Base-by-base conservation (phyloP, 768 basidiomycete species). In the Pleurotus platypus region DNA sequence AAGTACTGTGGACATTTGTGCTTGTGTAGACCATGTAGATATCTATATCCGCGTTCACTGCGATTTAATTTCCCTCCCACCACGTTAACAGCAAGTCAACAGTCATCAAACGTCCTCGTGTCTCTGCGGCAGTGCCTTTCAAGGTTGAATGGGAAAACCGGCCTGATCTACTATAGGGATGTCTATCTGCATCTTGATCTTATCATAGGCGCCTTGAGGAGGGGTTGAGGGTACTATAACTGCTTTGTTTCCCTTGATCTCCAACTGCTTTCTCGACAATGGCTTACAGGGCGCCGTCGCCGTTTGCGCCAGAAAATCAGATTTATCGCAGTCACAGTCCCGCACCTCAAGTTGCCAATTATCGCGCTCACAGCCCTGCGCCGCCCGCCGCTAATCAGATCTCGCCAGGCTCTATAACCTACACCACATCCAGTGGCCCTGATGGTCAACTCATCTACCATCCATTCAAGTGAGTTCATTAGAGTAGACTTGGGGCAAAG, bases 381-480 rank as follows among this genome's bases (percentile, higher is more conserved):
- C 51, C 30, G 8, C 30, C 51, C 4, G n/a, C 22, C 51, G 42
- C 13, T 24, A 54, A 54, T 43, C 78, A 82, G 67, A 84, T 89
- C 56, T 72, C 76, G 37, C 79, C 87, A 35, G 89, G 88, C n/a
- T 72, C 87, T 38, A 76, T 87, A 63, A 89, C 87, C 18, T 91
- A 89, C 61, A 88, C 88, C 0, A 89, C 87, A 9, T 78, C 83
- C 1, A 78, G 74, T 0, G 77, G 77, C 2, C 73, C 80, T 38
- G 84, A 90, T 72, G 90, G 90, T 15, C 75, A 78, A 60, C 56
- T 81, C 27, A 66, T 78, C 55, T 92, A 92, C 66, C 86, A 90
- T 64, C 79, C 84, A 11, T 92, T 90, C 82, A 90, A 75, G 89
- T 88, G 64, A 60, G 83, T 71, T 16, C 39, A 30, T 53, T 48